Base-by-base conservation (phyloP, 768 basidiomycete genomes). In the Lentinula detonsa region DNA sequence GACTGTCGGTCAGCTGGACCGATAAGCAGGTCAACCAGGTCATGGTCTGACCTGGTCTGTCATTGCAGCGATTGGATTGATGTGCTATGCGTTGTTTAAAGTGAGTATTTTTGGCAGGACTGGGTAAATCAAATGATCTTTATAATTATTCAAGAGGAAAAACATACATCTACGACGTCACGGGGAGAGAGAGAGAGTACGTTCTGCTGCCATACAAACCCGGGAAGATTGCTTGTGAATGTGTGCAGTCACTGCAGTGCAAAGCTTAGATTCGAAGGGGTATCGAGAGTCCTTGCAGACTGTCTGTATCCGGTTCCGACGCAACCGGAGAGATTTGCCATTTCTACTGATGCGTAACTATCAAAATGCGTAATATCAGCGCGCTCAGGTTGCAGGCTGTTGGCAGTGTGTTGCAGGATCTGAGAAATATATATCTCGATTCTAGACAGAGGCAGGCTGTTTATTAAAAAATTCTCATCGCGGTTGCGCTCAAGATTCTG, bases 281-380 rank as follows among this genome's bases (percentile, higher is more conserved):
- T 48, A 48, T 28, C 31, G 49, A 50, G 52, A 37, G 33, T 5
- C 16, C 15, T n/a, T 37, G 39, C 34, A 40, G 11, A 16, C 15
- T n/a, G 18, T 55, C 18, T 43, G 37, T n/a, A 56, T 56, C 55
- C 55, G 55, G 55, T 56, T 56, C 55, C 55, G 55, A 56, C 55
- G 55, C 40, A 56, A 56, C 55, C 55, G 55, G 55, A 28, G 40
- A 16, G 39, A 56, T 28, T 28, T 42, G 55, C 4, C 43, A 15
- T 40, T 56, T 33, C 23, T 40, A 28, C 40, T 56, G 55, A 56
- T 56, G 55, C 53, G 53, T 54, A 35, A 54, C 35, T 21, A 54
- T 21, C 50, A 35, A 18, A 48, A 48, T 18, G 15, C n/a, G 46
- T 23, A 51, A 51, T 34, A 33, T 51, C 50, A 51, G 10, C 13